Evolutionary conservation across 371 early-diverging fungal species (phyloP), one percentile per base, ranked within the genome.

Genomic region (Apophysomyces ossiformis): DNA sequence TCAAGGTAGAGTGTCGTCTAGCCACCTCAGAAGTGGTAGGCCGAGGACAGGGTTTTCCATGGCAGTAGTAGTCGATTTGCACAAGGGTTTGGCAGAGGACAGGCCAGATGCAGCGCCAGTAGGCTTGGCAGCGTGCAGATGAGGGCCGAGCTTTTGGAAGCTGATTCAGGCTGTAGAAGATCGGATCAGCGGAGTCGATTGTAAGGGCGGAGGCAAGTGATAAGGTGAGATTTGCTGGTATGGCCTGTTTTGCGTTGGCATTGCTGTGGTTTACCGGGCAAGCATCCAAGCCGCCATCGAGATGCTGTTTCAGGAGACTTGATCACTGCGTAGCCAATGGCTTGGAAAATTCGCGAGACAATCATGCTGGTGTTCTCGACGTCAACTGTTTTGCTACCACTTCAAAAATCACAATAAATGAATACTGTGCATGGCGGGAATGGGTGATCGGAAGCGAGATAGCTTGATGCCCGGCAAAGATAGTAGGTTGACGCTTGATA

Each of bases 401-500:
- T 62, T 57, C 66, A 63, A 54, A 47, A 45, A 58, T 70, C 57
- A n/a, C 35, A 43, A 57, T 43, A 58, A 0, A 56, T 63, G 21
- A 65, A 69, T 4, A 65, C 58, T n/a, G 66, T 58, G 37, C 56
- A 58, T 39, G 65, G 63, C 44, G 66, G 70, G 41, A 58, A 69
- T 12, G 63, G 59, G 54, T 59, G 62, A 47, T 58, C 46, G 37
- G 46, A 63, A 57, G 71, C 61, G 39, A 70, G 57, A 58, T 60
- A 39, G 58, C 67, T 64, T 21, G 62, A 67, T 26, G 64, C 61
- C 37, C 67, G 67, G 50, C 61, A 38, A 26, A 67, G 61, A 39
- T 61, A 61, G 57, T 67, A 67, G 15, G 67, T 57, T n/a, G 67
- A 67, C 43, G 64, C 64, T 4, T 59, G 57, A 11, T 70, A 70